Evolutionary conservation across 441 rosid genomes (phyloP).

Genomic region (Erysimum cheiri): DNA sequence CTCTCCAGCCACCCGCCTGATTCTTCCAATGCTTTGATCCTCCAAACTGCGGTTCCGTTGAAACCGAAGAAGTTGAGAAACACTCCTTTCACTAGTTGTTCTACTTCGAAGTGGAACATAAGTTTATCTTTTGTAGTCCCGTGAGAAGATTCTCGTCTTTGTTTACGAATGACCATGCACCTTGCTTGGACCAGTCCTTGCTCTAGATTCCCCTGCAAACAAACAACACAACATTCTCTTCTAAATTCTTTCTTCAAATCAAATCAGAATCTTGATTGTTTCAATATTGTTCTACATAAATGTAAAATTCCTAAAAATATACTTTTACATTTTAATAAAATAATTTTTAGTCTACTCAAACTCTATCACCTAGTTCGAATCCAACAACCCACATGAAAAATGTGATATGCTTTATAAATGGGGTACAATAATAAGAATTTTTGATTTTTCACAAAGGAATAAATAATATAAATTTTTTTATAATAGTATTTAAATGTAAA

Average conservation of each 20-base stretch:
- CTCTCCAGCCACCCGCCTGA: conserved; percentile 97
- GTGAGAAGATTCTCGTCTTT: conserved; percentile 91
- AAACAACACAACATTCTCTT: conserved; percentile 1
- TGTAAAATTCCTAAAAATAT: too few relatives aligned
- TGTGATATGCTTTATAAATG: conserved; percentile 1
- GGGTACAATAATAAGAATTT: too few relatives aligned
- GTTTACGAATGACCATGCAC: conserved; percentile 92
- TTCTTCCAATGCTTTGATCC: conserved; percentile 86
- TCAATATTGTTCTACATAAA: neutral
- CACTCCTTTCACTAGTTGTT: conserved; percentile 87
- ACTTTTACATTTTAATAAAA: neutral
- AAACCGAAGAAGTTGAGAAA: conserved; percentile 88
- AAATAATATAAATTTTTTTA: too few relatives aligned
- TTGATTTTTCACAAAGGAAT: too few relatives aligned
- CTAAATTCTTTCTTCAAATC: neutral
- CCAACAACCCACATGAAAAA: conserved; percentile 16
- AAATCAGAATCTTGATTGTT: too few relatives aligned
- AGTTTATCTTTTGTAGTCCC: conserved; percentile 84
- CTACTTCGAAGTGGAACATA: conserved; percentile 95
- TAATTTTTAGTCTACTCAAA: neutral
- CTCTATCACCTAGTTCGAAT: neutral
- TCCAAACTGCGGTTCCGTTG: conserved; percentile 98
- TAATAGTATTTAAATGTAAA: too few relatives aligned
- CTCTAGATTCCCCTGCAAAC: conserved; percentile 78
- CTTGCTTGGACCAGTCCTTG: conserved; percentile 89